These are phyloP conservation scores for Amanita subjunquillea DNA, from an alignment of 768 basidiomycete species.

Conservation along the genomic window DNA sequence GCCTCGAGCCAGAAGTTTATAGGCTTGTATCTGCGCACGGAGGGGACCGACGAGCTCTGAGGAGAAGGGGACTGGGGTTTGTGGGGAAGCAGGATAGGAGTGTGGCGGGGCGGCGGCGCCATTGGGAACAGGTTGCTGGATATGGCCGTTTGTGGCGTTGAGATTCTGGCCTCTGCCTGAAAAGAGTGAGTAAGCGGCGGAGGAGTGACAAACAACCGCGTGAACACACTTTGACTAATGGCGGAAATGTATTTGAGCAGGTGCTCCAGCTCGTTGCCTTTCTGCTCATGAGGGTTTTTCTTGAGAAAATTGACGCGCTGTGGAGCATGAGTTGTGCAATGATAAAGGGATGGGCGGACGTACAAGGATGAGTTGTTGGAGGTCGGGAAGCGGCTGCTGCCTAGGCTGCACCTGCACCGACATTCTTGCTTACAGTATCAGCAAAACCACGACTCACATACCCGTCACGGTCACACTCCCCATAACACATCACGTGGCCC, in stretches of 20 bases:
- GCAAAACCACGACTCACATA: slow-evolving; percentile 7
- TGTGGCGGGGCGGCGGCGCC: slow-evolving; percentile 34
- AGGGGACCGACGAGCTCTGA: slow-evolving; percentile 64
- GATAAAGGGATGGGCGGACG: slow-evolving; percentile 10
- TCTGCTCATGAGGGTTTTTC: slow-evolving; percentile 41
- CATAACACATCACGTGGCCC: slow-evolving; percentile 21
- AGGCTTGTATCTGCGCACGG: slow-evolving; percentile 77
- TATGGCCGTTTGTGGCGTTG: slow-evolving; percentile 40
- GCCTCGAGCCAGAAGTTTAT: slow-evolving; percentile 59
- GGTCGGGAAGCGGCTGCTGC: slow-evolving; percentile 21
- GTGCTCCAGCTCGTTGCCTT: slow-evolving; percentile 32
- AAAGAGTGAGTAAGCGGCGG: slow-evolving; percentile 7
- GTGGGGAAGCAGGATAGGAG: slow-evolving; percentile 40
- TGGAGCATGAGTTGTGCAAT: slow-evolving; percentile 5
- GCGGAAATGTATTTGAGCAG: slow-evolving; percentile 38
- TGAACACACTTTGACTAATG: slow-evolving; percentile 26
- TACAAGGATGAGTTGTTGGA: slow-evolving; percentile 35
- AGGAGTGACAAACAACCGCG: slow-evolving; percentile 3
- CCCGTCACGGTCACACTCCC: slow-evolving; percentile 15
- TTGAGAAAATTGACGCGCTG: slow-evolving; percentile 41
- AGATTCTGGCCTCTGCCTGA: slow-evolving; percentile 21
- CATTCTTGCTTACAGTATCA: slow-evolving; percentile 16
- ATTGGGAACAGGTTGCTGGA: slow-evolving; percentile 26
- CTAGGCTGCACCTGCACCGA: slow-evolving; percentile 28
- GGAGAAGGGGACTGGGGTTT: slow-evolving; percentile 73